A percentile compares a stretch with the other conserved stretches of the same genome.
Conservation (phyloP, 2,329 filamentous ascomycete genomes). For the Xylariaceae sp. region DNA sequence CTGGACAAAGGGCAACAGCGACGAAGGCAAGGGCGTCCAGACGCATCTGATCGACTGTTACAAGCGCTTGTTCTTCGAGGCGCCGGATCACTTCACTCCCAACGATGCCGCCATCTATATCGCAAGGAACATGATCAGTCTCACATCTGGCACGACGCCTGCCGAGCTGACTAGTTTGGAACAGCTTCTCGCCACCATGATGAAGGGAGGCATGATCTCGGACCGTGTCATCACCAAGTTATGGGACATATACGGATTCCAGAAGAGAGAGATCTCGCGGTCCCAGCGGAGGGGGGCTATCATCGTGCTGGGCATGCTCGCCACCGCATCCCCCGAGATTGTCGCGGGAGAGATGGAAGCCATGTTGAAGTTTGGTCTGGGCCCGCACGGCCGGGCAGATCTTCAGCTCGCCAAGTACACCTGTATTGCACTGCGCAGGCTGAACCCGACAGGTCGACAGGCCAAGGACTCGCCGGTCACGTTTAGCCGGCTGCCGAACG, state of each 20-base stretch:
- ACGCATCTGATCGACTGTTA: slow-evolving; percentile 96
- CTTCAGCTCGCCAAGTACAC: slow-evolving; percentile 90
- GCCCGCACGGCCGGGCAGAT: slow-evolving; percentile 71
- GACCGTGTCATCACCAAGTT: slow-evolving; percentile 84
- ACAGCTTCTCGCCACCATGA: slow-evolving; percentile 94
- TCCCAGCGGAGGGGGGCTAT: slow-evolving; percentile 89
- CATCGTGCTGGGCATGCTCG: slow-evolving; percentile 94
- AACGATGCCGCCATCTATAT: slow-evolving; percentile 95
- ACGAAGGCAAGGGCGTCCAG: slow-evolving; percentile 97
- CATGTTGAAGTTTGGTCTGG: slow-evolving; percentile 86
- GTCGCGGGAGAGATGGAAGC: slow-evolving; percentile 92
- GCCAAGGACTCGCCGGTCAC: slow-evolving; percentile 64
- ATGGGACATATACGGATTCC: slow-evolving; percentile 96
- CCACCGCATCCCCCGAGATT: slow-evolving; percentile 85
- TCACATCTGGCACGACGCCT: slow-evolving; percentile 91
- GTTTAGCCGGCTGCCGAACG: slow-evolving; percentile 78
- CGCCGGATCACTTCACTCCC: slow-evolving; percentile 76
- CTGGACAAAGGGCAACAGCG: slow-evolving; percentile 99
- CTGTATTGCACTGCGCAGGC: slow-evolving; percentile 84
- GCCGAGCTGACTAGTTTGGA: slow-evolving; percentile 94
- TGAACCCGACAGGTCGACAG: slow-evolving; percentile 79
- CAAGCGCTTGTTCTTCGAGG: slow-evolving; percentile 91
- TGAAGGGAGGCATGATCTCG: slow-evolving; percentile 83
- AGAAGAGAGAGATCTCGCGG: slow-evolving; percentile 86
- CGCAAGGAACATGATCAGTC: slow-evolving; percentile 96